Evolutionary conservation across 2,329 filamentous ascomycete genomes (phyloP), one percentile per base, ranked within the genome.

Genomic region (Eutypella sp.): DNA sequence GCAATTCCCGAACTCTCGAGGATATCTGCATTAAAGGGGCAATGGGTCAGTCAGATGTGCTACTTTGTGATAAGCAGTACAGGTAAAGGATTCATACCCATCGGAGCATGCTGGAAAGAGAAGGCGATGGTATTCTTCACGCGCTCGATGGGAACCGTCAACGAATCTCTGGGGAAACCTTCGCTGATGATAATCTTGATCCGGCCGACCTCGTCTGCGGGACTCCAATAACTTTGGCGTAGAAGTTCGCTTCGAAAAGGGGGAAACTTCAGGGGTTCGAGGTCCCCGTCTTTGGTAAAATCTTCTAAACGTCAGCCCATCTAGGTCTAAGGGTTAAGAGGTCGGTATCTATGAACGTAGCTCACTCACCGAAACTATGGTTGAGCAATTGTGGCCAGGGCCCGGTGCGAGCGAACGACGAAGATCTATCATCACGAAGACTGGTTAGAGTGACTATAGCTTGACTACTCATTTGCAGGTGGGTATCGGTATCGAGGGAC

Each of bases 51-150:
- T n/a, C n/a, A n/a, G n/a, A n/a, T n/a, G 22, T 25, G 24, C 48
- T 4, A 41, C 47, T 41, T 40, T 18, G 3, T 4, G 2, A 27
- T 33, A 13, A 38, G 42, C 16, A 49, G 31, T 7, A 42, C 20
- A 34, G 33, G 16, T 1, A 24, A 27, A 5, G 22, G 18, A 7
- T 31, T 15, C 74, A 54, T 69, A 92, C 89, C 76, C 45, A 87
- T 67, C 1, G 89, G 89, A 27, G 87, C 89, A 70, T 93, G 87
- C 59, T 93, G 87, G 57, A 95, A 95, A 1, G 89, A 84, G 64
- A 95, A 93, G 13, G 79, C 78, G 20, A 90, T 78, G 38, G 89
- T 66, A 57, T 91, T 88, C 59, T 84, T 86, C 50, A 87, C 70
- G 34, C 81, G 72, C 56, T 88, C 82, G 52, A 87, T 80, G 0